Evolutionary conservation across 768 basidiomycete species (phyloP), one percentile per base, ranked within the genome.

Genomic region (Rhodotorula babjevae): DNA sequence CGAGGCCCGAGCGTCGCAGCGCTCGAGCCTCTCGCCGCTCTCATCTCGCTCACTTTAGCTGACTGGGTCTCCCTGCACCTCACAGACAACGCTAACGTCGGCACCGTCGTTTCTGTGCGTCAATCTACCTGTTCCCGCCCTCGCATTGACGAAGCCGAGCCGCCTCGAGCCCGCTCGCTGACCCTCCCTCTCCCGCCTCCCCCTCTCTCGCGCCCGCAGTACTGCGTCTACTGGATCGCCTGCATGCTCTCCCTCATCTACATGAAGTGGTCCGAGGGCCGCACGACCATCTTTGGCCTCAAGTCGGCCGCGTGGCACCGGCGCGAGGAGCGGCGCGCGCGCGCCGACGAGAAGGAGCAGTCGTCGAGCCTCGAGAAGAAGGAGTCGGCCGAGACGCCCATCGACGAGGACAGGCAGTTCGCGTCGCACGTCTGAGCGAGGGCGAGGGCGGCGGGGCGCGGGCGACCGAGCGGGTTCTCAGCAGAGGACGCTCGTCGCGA

Each of bases 171-270:
- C 2, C 25, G 46, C 46, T 31, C 29, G 0, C 44, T 61, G 16
- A 29, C n/a, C 46, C 9, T 9, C n/a, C n/a, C n/a, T 21, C 31
- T 50, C 8, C 46, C 19, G 9, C 47, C 11, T 36, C 36, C 9
- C n/a, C 29, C 9, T 9, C n/a, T 9, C 36, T 36, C 23, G 4
- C 36, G 10, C 14, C 7, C 23, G 31, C 61, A 33, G 0, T 98
- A 97, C 80, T 87, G 91, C 61, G 90, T 92, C 81, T 97, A 94
- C 84, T 97, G 94, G 94, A 74, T 96, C 72, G 86, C 88, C 21
- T 90, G 90, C 75, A 87, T 94, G 59, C 85, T 78, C 47, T 83
- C 83, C 6, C 84, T 98, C 63, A 78, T 90, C 63, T 85, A 80
- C 77, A 79, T 82, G 76, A 82, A 82, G 79, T 84, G 82, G 82